Base-by-base conservation (phyloP, 2,329 filamentous ascomycete species). In the Pseudopithomyces chartarum region DNA sequence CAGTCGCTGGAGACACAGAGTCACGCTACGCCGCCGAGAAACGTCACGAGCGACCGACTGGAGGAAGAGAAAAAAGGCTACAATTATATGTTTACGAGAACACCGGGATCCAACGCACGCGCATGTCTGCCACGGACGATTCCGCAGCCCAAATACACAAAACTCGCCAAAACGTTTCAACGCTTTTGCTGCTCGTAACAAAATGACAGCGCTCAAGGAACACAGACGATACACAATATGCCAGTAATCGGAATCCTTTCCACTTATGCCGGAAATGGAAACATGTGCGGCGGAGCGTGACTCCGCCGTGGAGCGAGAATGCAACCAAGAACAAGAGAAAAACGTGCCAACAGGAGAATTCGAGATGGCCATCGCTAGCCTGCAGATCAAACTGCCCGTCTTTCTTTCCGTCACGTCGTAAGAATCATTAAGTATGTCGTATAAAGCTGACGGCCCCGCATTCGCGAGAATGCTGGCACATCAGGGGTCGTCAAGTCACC, bases 391-490 rank as follows among this genome's bases (percentile, higher is more conserved):
- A 73, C 74, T 76, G 73, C 74, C 76, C 78, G 78, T 79, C 75
- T 81, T 75, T 74, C 78, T 79, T 81, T 79, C 77, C 79, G 68
- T 80, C 74, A 76, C 71, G 74, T 82, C 80, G 76, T 84, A 75
- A 80, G 79, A 76, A 74, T 84, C 79, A 77, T 83, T 78, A 82
- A 75, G 67, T 68, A 74, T 75, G 66, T 75, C 73, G 72, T 76
- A 70, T 69, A 65, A 73, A 75, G 71, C 70, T 74, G 72, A 74
- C 69, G 62, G 66, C 72, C 26, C 26, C 71, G 62, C 66, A 61
- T 69, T 60, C 60, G 64, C 69, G 52, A 67, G 59, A 70, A 67
- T 70, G 70, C 75, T 67, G 72, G 76, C 67, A 63, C 66, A 64
- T 72, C 67, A 62, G 61, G 59, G 59, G 62, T 73, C 69, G 62